phyloP scores from a whole-genome alignment of 1,284 basidiomycete species.

The Stygiomarasmius scandens region DNA sequence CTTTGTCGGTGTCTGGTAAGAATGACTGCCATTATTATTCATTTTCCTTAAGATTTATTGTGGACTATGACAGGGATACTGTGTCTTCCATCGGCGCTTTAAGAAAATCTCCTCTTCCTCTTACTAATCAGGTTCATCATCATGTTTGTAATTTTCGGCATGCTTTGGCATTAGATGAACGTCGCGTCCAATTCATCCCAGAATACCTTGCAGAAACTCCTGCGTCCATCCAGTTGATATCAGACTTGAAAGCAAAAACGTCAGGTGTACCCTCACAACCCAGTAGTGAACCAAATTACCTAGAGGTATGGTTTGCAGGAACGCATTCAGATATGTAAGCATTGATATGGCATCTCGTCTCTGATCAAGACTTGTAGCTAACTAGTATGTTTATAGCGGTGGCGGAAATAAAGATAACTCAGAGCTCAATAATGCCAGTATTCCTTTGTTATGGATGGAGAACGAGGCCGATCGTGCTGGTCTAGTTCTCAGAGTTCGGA shows the following conservation, averaged over 20 bases:
- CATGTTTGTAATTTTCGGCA: conserved; percentile 6
- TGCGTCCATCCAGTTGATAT: background rate
- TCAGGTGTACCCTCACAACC: no score
- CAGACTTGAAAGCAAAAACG: no score
- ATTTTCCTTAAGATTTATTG: background rate
- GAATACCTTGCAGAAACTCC: background rate
- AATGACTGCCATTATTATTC: background rate
- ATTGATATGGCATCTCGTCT: background rate
- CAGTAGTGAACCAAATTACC: conserved; percentile 8
- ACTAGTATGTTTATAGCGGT: background rate
- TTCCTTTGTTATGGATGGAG: conserved; percentile 1
- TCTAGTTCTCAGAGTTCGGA: background rate
- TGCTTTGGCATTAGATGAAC: conserved; percentile 9
- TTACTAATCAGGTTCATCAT: background rate
- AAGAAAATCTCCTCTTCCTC: background rate
- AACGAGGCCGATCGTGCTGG: background rate
- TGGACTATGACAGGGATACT: conserved; percentile 39
- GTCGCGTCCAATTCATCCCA: conserved; percentile 6
- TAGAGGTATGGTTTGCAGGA: conserved; percentile 31
- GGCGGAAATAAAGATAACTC: conserved; percentile 1
- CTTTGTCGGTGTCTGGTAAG: conserved; percentile 45
- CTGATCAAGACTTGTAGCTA: no score
- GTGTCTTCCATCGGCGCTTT: conserved; percentile 21
- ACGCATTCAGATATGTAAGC: conserved; percentile 26
- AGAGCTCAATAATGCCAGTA: background rate